Evolutionary conservation across 1,284 basidiomycete genomes (phyloP).

Genomic region (Microstroma glucosiphilum): DNA sequence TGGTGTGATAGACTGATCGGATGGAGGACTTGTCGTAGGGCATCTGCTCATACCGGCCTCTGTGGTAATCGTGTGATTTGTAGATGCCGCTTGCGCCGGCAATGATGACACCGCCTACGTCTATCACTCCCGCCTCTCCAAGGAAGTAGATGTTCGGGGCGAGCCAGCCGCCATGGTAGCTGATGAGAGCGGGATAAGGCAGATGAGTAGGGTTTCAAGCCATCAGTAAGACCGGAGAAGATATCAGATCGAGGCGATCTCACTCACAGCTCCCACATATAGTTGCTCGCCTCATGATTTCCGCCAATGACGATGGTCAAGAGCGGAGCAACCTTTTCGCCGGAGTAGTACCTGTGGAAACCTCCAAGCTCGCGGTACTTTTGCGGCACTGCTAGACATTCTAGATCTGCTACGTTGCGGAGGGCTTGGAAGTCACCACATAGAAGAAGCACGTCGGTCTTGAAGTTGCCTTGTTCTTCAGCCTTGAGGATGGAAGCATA

Average conservation of each 20-base stretch:
- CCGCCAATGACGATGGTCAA: constrained; percentile 93
- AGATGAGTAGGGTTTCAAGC: no score
- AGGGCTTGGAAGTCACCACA: constrained; percentile 83
- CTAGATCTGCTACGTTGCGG: constrained; percentile 75
- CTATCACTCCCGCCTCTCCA: constrained; percentile 81
- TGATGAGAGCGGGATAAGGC: background rate
- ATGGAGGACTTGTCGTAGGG: constrained; percentile 65
- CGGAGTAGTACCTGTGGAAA: constrained; percentile 70
- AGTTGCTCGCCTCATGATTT: constrained; percentile 95
- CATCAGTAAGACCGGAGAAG: no score
- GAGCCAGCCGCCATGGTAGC: constrained; percentile 57
- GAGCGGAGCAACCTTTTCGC: constrained; percentile 71
- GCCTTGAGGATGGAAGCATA: constrained; percentile 69
- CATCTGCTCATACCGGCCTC: constrained; percentile 57
- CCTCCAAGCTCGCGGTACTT: constrained; percentile 81
- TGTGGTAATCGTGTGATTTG: constrained; percentile 69
- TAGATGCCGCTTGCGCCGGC: constrained; percentile 89
- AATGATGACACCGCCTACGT: constrained; percentile 72
- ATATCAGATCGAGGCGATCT: no score
- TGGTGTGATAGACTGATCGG: constrained; percentile 83
- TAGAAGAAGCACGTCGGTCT: constrained; percentile 77
- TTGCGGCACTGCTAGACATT: constrained; percentile 80
- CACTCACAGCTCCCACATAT: constrained; percentile 87
- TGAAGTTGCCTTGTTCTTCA: constrained; percentile 61
- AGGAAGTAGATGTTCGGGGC: constrained; percentile 96